Evolutionary conservation across 208 protist species (phyloP).

Genomic region (Naegleria gruberi): DNA sequence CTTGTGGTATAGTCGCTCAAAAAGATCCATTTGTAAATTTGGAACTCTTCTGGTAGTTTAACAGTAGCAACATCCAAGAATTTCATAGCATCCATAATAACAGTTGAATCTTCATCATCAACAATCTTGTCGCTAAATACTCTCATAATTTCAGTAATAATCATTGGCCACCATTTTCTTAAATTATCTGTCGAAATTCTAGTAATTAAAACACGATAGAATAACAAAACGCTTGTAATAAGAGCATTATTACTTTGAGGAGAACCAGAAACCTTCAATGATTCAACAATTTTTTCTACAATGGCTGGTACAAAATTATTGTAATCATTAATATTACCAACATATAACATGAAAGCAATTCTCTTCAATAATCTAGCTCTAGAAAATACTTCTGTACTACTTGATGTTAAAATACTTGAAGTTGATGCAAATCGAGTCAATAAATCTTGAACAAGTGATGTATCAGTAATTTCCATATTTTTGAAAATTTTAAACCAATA

Average conservation of each 20-base stretch:
- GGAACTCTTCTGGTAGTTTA: neutral
- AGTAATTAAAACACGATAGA: neutral
- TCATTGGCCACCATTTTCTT: neutral
- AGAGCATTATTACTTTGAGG: neutral
- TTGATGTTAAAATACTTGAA: neutral
- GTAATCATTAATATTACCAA: neutral
- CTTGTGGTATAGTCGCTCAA: neutral
- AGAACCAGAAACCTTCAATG: neutral
- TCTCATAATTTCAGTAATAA: neutral
- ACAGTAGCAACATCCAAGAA: neutral
- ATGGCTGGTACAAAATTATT: neutral
- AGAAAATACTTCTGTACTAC: neutral
- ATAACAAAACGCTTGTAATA: neutral
- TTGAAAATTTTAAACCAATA: neutral
- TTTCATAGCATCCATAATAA: neutral
- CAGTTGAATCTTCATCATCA: neutral
- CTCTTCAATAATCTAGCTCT: constrained; percentile 7
- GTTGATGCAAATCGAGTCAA: neutral
- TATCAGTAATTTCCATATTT: neutral
- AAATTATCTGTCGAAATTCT: neutral
- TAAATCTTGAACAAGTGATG: neutral
- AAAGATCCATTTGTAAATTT: constrained; percentile 23
- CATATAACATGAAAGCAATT: neutral
- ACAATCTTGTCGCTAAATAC: neutral
- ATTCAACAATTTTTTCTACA: constrained; percentile 13